Percentiles rank a stretch among this genome's conserved stretches.
Conservation (phyloP, 768 basidiomycete species). For the Pulveroboletus sp. region DNA sequence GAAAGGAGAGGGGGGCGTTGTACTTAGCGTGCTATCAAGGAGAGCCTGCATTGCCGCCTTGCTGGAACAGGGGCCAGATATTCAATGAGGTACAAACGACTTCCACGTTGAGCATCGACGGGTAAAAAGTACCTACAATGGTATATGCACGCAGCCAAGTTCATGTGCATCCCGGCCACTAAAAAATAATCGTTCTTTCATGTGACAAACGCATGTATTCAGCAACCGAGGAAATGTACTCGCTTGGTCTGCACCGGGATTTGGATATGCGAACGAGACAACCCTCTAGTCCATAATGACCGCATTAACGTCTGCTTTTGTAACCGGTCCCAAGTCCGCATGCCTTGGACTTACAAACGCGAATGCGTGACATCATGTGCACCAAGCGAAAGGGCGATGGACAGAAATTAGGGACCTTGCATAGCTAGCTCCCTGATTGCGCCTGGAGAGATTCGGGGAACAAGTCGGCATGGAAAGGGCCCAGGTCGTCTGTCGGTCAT, state of each 20-base stretch:
- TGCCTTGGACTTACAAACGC: background rate
- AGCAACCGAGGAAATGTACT: conserved; percentile 2
- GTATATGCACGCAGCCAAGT: background rate
- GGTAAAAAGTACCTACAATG: background rate
- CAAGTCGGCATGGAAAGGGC: conserved; percentile 20
- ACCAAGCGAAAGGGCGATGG: background rate
- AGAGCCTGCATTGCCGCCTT: background rate
- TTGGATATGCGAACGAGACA: background rate
- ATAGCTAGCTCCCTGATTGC: conserved; percentile 9
- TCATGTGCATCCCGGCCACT: background rate
- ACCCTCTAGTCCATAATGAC: background rate
- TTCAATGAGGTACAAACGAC: background rate
- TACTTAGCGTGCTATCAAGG: conserved; percentile 3
- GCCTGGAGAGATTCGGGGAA: conserved; percentile 11
- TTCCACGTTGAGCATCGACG: background rate
- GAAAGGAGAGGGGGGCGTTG: too few species aligned
- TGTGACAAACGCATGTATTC: background rate
- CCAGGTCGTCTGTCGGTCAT: conserved; percentile 16
- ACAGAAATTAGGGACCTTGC: conserved; percentile 3
- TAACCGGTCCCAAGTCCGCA: background rate
- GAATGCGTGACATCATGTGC: background rate
- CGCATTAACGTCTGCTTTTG: background rate
- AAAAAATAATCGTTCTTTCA: background rate
- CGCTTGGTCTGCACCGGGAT: conserved; percentile 1
- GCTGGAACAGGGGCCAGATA: too few species aligned